Evolutionary conservation across 2,329 filamentous ascomycete genomes (phyloP).

Genomic region (Claviceps humidiphila): DNA sequence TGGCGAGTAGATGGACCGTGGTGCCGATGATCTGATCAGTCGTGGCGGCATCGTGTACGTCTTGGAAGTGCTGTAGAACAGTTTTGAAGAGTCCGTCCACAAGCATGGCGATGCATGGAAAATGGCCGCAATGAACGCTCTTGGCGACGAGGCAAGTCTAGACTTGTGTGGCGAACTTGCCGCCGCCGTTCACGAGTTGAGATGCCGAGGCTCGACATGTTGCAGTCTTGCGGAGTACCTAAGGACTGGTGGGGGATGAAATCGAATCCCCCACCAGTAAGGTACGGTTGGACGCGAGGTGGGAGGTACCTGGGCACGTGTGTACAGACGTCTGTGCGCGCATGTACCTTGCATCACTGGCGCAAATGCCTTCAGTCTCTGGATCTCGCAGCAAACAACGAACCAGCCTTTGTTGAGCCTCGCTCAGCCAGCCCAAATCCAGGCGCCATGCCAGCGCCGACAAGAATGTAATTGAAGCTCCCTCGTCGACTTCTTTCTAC

Average conservation of each 20-base stretch:
- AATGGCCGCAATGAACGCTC: conserved; percentile 1
- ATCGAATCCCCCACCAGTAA: too few species aligned
- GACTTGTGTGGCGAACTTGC: too few species aligned
- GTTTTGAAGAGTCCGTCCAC: conserved; percentile 54
- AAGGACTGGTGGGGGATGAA: too few species aligned
- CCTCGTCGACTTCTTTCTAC: background rate
- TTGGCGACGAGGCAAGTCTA: too few species aligned
- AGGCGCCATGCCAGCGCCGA: background rate
- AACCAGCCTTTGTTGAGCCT: background rate
- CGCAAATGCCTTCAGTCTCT: background rate
- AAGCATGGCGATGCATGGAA: conserved; percentile 35
- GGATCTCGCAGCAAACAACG: background rate
- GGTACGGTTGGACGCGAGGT: too few species aligned
- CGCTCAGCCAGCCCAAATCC: background rate
- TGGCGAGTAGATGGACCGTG: conserved; percentile 53
- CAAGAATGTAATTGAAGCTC: background rate
- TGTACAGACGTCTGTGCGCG: too few species aligned
- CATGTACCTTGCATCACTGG: too few species aligned
- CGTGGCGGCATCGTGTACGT: conserved; percentile 34
- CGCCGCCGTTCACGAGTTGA: too few species aligned
- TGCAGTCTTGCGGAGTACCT: too few species aligned
- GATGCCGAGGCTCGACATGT: too few species aligned
- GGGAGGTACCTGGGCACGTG: too few species aligned
- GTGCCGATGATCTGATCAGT: conserved; percentile 49
- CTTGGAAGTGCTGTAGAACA: conserved; percentile 47